Percentiles rank a stretch among this genome's conserved stretches.
These are phyloP conservation scores for Hymenoscyphus salicellus DNA, from an alignment of 2,329 filamentous ascomycete genomes.

Conservation along the genomic window DNA sequence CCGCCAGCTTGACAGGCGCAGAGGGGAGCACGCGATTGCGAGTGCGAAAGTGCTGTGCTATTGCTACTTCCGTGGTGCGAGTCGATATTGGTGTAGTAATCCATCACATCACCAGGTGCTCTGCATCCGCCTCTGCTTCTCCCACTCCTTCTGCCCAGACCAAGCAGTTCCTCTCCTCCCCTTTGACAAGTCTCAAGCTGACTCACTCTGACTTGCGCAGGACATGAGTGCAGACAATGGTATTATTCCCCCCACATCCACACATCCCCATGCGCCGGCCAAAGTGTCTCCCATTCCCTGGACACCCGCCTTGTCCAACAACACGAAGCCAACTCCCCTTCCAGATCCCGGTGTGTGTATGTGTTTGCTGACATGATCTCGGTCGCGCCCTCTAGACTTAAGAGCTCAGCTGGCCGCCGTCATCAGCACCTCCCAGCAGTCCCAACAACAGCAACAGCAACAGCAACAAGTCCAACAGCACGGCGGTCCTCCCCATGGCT, in stretches of 20 bases:
- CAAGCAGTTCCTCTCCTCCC: background rate
- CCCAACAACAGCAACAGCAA: conserved; percentile 8
- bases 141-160: background rate
- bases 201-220: conserved; percentile 32
- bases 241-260: conserved; percentile 17
- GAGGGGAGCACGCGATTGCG: background rate
- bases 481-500: conserved; percentile 31
- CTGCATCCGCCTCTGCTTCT: background rate
- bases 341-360: conserved; percentile 15
- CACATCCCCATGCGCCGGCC: conserved; percentile 11
- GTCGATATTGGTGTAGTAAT: conserved; percentile 4
- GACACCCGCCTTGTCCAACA: background rate
- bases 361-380: conserved; percentile 33
- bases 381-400: conserved; percentile 33
- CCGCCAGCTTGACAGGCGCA: background rate
- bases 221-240: conserved; percentile 34
- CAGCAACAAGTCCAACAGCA: conserved; percentile 20
- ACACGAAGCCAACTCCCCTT: background rate
- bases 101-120: conserved; percentile 5
- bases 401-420: conserved; percentile 37
- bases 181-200: conserved; percentile 22
- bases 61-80: background rate
- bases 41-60: background rate
- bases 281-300: background rate
- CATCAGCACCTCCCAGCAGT: conserved; percentile 29